Evolutionary conservation across 2,329 filamentous ascomycete genomes (phyloP), one percentile per base, ranked within the genome.

Genomic region (Mollisia scopiformis): DNA sequence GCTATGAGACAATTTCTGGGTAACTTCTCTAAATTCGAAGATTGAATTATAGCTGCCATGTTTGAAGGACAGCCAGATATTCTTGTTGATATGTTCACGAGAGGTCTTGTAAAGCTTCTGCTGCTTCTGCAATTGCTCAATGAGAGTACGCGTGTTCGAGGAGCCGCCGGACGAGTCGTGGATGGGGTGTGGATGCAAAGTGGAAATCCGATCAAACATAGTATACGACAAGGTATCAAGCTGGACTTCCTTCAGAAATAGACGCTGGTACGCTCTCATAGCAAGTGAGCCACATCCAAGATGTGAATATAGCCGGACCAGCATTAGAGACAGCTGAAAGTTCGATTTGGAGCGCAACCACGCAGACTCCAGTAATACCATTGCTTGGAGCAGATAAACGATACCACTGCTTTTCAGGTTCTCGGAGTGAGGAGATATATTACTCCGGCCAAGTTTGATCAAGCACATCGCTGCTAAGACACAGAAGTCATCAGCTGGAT

Each of bases 231-330:
- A 57, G 2, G 76, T 78, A 61, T 77, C 75, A 33, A 74, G 69
- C 61, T 78, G 76, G 39, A 78, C 72, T 59, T 77, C 74, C 56
- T 78, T 78, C 53, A 77, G 68, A 43, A 69, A 69, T 23, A 78
- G 66, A 41, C 73, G 70, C 43, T 74, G 67, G 54, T 76, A 78
- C 47, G 72, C 66, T 55, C 72, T 69, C 68, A 75, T 70, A 21
- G 76, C 76, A 25, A 75, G 67, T 7, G 72, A 73, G 10, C 73
- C 71, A 60, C 73, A 73, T 5, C 76, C 76, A 27, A 78, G 64
- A 30, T 72, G 70, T 27, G 69, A 63, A 61, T 77, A 77, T 47
- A 77, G 43, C 33, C 75, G 72, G 23, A 75, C 68, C 6, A 78
- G 69, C 11, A 78, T 56, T 21, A 78, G 69, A 6, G 74, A 69